These are phyloP conservation scores for Calonectria hawksworthii DNA, from an alignment of 2,329 filamentous ascomycete species.

Conservation along the genomic window DNA sequence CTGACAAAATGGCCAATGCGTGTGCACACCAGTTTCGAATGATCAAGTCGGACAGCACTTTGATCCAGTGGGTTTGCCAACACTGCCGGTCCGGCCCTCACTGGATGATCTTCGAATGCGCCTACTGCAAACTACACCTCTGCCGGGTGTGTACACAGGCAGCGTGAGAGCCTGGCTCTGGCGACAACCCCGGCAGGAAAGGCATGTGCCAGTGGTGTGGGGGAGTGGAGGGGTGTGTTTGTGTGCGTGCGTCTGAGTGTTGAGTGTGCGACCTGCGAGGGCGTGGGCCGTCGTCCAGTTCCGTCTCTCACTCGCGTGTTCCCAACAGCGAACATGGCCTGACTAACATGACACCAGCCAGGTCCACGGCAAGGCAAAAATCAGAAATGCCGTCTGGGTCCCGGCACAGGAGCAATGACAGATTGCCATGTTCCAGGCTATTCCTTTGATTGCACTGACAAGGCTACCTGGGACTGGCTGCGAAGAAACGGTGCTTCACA, in stretches of 20 bases:
- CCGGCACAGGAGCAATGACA: slow-evolving; percentile 37
- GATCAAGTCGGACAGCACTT: slow-evolving; percentile 76
- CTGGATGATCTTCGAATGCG: slow-evolving; percentile 79
- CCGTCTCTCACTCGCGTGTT: slow-evolving; percentile 33
- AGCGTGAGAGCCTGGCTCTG: slow-evolving; percentile 37
- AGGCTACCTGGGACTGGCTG: slow-evolving; percentile 41
- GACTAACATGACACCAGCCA: slow-evolving; percentile 41
- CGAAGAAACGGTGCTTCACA: slow-evolving; percentile 33
- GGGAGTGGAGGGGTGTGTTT: slow-evolving; percentile 30
- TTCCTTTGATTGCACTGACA: slow-evolving; percentile 38
- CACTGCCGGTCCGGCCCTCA: slow-evolving; percentile 75
- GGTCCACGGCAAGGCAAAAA: slow-evolving; percentile 21
- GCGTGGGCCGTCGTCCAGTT: slow-evolving; percentile 26
- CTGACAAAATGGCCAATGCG: slow-evolving; percentile 62
- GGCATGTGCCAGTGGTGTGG: slow-evolving; percentile 36
- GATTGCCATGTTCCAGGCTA: slow-evolving; percentile 33
- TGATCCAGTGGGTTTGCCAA: slow-evolving; percentile 76
- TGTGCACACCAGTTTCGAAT: slow-evolving; percentile 75
- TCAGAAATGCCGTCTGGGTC: slow-evolving; percentile 34
- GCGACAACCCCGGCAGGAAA: slow-evolving; percentile 27
- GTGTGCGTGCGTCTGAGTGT: slow-evolving; percentile 19
- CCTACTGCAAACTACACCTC: slow-evolving; percentile 76
- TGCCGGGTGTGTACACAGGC: slow-evolving; percentile 70
- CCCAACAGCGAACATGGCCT: slow-evolving; percentile 34
- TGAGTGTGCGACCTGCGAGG: slow-evolving; percentile 16